Percentiles rank a stretch among this genome's conserved stretches.
Evolutionary conservation across 441 rosid species (phyloP).

Genomic region (Erysimum cheiri): DNA sequence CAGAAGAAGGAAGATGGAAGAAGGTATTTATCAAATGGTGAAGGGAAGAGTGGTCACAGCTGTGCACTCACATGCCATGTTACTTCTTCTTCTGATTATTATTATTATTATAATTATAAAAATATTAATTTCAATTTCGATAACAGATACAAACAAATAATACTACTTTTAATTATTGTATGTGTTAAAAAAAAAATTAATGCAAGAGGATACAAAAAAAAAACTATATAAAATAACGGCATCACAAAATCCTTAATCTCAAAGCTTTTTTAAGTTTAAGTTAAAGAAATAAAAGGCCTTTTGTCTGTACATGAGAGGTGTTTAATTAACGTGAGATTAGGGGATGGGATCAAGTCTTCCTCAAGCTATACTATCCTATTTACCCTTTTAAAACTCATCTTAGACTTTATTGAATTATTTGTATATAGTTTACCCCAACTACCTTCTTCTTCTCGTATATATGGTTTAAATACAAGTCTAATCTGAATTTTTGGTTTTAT

Average conservation of each 20-base stretch:
- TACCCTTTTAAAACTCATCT: not conserved
- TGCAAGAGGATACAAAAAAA: constrained; percentile 19
- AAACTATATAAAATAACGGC: constrained; percentile 15
- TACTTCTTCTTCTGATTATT: constrained; percentile 44
- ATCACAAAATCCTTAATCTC: constrained; percentile 35
- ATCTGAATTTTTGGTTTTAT: no score
- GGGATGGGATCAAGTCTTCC: constrained; percentile 39
- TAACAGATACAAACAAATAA: constrained; percentile 47
- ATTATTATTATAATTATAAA: constrained; percentile 8
- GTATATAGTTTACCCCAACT: constrained; percentile 8
- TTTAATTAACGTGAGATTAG: constrained; percentile 47
- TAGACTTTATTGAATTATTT: constrained; percentile 10
- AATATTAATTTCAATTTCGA: constrained; percentile 28
- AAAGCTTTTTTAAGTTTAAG: not conserved
- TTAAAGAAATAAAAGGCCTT: no score
- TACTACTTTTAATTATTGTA: constrained; percentile 42
- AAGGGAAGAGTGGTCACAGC: constrained; percentile 74
- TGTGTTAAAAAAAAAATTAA: constrained; percentile 11
- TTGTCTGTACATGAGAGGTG: constrained; percentile 49
- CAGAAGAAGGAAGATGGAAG: constrained; percentile 47
- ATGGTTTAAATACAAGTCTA: not conserved
- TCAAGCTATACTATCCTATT: not conserved
- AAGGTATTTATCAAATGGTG: constrained; percentile 66
- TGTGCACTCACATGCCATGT: constrained; percentile 96
- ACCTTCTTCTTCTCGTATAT: not conserved